Percentiles rank a stretch among this genome's conserved stretches.
These are phyloP conservation scores for Gliomastix tumulicola DNA, from an alignment of 2,329 filamentous ascomycete species.

Conservation along the genomic window DNA sequence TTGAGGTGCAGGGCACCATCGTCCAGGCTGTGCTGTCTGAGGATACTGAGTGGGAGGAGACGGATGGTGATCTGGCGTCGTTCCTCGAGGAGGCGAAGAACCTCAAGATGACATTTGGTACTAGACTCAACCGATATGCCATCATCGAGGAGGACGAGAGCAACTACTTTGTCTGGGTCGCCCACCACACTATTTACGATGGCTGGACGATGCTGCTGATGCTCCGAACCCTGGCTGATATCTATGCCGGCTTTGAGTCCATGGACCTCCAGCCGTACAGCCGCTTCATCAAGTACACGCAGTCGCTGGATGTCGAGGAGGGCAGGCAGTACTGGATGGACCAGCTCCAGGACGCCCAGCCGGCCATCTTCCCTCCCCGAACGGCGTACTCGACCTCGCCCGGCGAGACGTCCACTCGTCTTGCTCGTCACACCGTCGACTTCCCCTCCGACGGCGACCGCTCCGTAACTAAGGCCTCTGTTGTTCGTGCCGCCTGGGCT, in stretches of 20 bases:
- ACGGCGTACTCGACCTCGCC: no score
- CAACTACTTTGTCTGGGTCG: conserved; percentile 8
- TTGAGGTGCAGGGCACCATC: conserved; percentile 5
- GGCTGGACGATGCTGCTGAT: conserved; percentile 8
- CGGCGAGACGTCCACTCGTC: not conserved
- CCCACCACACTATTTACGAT: conserved; percentile 12
- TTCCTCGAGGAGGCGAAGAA: not conserved
- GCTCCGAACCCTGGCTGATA: not conserved
- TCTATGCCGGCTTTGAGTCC: conserved; percentile 5
- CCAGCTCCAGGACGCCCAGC: conserved; percentile 3
- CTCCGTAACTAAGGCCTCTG: conserved; percentile 7
- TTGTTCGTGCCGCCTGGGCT: conserved; percentile 5
- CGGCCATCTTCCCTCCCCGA: conserved; percentile 4
- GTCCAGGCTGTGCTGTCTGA: conserved; percentile 6
- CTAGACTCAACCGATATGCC: conserved; percentile 6
- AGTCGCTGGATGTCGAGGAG: not conserved
- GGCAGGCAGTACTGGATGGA: not conserved
- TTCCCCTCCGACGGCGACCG: not conserved
- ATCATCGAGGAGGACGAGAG: conserved; percentile 2
- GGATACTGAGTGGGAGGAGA: not conserved
- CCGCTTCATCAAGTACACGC: conserved; percentile 1
- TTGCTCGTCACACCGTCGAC: not conserved
- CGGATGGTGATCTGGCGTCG: not conserved
- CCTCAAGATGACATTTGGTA: conserved; percentile 4
- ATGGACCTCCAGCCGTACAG: conserved; percentile 4